Conservation (phyloP, 306 rosid species). For the Gynostemma pentaphyllum region DNA sequence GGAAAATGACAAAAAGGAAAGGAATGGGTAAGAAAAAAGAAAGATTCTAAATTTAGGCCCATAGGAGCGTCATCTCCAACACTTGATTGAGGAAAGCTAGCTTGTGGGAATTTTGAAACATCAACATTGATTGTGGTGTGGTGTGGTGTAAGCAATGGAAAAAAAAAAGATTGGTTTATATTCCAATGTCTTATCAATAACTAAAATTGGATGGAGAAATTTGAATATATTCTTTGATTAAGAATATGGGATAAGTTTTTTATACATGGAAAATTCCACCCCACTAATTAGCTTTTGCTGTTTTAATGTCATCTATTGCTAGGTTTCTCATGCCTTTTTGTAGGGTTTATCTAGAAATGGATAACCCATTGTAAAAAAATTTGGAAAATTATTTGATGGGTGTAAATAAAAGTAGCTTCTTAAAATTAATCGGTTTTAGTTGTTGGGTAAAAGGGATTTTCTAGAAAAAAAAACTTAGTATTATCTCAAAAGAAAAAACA, state of each 20-base stretch:
- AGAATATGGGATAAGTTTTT: neutral
- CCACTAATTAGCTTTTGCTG: neutral
- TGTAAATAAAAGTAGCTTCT: no score
- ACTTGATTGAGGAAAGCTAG: neutral
- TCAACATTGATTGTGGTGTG: neutral
- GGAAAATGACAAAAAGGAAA: neutral
- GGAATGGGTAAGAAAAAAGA: neutral
- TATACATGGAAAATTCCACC: neutral
- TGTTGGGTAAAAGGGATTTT: no score
- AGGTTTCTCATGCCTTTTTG: neutral
- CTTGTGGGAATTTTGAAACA: neutral
- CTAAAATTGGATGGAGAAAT: neutral
- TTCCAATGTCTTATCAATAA: neutral
- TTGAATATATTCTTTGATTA: neutral
- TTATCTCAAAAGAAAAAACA: no score
- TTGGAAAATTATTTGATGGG: neutral
- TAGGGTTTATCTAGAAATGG: neutral
- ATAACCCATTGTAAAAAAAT: neutral
- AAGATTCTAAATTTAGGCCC: no score
- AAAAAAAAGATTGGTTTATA: neutral
- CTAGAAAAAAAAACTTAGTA: neutral
- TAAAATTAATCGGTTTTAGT: no score
- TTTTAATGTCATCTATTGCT: neutral
- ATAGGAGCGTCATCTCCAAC: neutral
- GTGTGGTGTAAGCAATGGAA: slow-evolving; percentile 3